Evolutionary conservation across 345 rosid genomes (phyloP).

Genomic region (Syzygium grande): DNA sequence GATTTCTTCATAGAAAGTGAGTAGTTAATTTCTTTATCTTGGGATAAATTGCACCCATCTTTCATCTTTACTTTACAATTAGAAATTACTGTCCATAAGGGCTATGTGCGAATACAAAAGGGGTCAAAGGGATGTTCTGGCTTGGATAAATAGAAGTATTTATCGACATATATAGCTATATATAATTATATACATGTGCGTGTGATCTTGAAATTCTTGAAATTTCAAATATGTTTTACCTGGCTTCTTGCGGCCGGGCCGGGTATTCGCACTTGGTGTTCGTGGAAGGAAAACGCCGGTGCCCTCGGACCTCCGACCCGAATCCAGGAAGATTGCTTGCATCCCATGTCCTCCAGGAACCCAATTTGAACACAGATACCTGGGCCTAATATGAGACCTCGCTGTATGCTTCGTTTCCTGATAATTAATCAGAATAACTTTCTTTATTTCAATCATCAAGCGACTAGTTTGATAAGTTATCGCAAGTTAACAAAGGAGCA

Average conservation of each 20-base stretch:
- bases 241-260: slow-evolving; percentile 31
- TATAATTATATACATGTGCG: too few species aligned
- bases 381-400: neutral
- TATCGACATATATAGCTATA: too few species aligned
- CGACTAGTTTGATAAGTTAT: neutral
- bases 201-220: neutral
- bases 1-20: neutral
- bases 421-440: neutral
- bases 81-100: too few species aligned
- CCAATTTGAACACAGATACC: neutral
- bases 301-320: slow-evolving; percentile 50
- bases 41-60: too few species aligned
- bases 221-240: slow-evolving; percentile 11
- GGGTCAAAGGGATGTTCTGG: too few species aligned
- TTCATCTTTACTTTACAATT: too few species aligned
- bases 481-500: neutral
- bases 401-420: neutral
- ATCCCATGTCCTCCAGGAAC: slow-evolving; percentile 30
- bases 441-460: neutral
- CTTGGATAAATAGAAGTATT: too few species aligned
- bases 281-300: slow-evolving; percentile 89
- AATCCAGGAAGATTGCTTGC: slow-evolving; percentile 74
- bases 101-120: too few species aligned
- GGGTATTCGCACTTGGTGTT: slow-evolving; percentile 21
- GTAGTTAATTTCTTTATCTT: too few species aligned